A percentile compares a stretch with the other conserved stretches of the same genome.
These are phyloP conservation scores for Thelephora ganbajun DNA, from an alignment of 768 basidiomycete species.

Conservation along the genomic window DNA sequence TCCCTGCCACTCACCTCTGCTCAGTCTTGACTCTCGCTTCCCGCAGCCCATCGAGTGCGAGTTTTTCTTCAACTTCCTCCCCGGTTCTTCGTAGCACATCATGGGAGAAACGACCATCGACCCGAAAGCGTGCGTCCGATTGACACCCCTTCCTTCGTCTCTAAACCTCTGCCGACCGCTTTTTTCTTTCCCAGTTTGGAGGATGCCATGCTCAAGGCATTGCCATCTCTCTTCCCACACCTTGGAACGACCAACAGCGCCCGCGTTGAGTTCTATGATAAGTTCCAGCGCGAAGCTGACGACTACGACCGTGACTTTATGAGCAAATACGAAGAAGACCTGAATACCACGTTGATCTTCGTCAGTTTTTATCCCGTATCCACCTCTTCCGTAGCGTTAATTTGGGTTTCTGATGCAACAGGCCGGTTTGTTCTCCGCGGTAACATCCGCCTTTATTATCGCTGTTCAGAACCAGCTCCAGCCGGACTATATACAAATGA, in stretches of 20 bases:
- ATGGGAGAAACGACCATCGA: too few relatives aligned
- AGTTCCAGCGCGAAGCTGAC: constrained; percentile 5
- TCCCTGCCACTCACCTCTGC: too few relatives aligned
- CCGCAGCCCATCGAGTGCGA: too few relatives aligned
- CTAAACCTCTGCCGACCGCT: too few relatives aligned
- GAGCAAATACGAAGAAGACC: constrained; percentile 9
- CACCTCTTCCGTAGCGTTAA: background rate
- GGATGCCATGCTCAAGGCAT: too few relatives aligned
- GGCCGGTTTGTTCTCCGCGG: background rate
- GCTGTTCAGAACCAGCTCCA: background rate
- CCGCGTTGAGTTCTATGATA: constrained; percentile 2
- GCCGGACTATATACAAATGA: background rate
- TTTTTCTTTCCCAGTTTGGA: too few relatives aligned
- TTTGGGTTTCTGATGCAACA: background rate
- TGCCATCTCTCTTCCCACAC: too few relatives aligned
- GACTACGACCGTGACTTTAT: constrained; percentile 10
- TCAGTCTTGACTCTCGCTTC: too few relatives aligned
- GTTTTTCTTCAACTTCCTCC: too few relatives aligned
- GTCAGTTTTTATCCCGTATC: constrained; percentile 4
- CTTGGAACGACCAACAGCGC: background rate
- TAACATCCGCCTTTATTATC: background rate
- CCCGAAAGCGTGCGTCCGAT: too few relatives aligned
- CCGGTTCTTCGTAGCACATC: too few relatives aligned
- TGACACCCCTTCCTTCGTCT: too few relatives aligned
- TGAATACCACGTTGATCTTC: constrained; percentile 14